These are phyloP conservation scores for Erigeron philadelphicus DNA, from an alignment of 140 eudicot genomes.

Conservation along the genomic window DNA sequence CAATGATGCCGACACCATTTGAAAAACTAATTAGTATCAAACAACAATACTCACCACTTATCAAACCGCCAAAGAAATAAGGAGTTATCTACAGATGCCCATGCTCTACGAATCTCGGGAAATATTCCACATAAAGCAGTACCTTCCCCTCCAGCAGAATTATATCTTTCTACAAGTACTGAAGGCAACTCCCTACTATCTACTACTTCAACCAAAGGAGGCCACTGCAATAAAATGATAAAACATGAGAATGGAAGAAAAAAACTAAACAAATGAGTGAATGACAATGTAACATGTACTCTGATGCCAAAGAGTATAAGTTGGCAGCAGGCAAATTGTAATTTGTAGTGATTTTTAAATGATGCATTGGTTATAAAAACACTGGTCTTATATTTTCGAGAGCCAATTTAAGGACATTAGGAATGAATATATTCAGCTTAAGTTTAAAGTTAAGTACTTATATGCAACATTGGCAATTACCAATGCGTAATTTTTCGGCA, in stretches of 20 bases:
- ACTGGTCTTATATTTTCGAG: constrained; percentile 5
- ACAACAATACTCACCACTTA: constrained; percentile 54
- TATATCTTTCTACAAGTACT: constrained; percentile 81
- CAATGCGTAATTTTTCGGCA: no score
- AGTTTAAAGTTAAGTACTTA: no score
- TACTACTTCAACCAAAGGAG: constrained; percentile 88
- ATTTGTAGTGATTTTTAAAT: neutral
- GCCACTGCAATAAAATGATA: constrained; percentile 67
- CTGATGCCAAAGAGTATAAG: constrained; percentile 1
- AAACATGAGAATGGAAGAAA: constrained; percentile 9
- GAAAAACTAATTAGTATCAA: neutral
- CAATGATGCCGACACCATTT: neutral
- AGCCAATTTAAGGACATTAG: neutral
- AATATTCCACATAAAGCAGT: constrained; percentile 94
- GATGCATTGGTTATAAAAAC: neutral
- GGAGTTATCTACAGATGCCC: constrained; percentile 97
- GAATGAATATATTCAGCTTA: neutral
- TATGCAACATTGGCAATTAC: no score
- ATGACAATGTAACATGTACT: neutral
- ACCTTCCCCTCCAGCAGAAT: constrained; percentile 96
- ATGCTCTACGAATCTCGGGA: constrained; percentile 97
- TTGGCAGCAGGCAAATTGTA: neutral
- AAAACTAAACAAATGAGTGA: neutral
- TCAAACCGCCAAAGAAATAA: constrained; percentile 96
- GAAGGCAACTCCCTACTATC: constrained; percentile 92